phyloP scores from a whole-genome alignment of 352 stramenopile species.

The Globisporangium sylvaticum region DNA sequence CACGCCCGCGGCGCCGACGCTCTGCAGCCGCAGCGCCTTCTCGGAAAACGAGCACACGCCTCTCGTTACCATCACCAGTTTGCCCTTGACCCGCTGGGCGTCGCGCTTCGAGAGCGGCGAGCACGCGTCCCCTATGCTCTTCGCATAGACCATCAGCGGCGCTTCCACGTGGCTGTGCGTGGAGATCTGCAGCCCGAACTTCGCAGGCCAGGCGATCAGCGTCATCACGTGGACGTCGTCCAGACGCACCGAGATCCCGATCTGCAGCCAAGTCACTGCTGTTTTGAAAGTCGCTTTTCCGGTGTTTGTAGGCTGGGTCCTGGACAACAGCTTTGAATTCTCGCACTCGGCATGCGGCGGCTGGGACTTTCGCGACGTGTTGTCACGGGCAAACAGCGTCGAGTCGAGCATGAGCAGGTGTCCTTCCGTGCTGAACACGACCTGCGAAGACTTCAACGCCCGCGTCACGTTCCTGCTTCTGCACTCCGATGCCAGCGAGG shows the following conservation, averaged over 20 bases:
- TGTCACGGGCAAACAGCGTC: slow-evolving; percentile 40
- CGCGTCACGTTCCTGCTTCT: slow-evolving; percentile 15
- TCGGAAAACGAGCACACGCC: slow-evolving; percentile 75
- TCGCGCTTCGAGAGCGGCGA: slow-evolving; percentile 21
- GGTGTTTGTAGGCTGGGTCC: background rate
- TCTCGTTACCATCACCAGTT: slow-evolving; percentile 64
- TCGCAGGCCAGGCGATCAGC: slow-evolving; percentile 57
- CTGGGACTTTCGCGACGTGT: slow-evolving; percentile 1
- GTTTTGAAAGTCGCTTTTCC: background rate
- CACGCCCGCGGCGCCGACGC: slow-evolving; percentile 47
- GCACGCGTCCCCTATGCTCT: slow-evolving; percentile 50
- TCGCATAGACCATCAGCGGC: slow-evolving; percentile 39
- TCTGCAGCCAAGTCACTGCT: slow-evolving; percentile 20
- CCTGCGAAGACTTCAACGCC: slow-evolving; percentile 56
- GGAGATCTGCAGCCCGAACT: slow-evolving; percentile 55
- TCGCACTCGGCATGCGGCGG: slow-evolving; percentile 30
- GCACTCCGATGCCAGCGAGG: background rate
- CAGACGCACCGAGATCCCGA: slow-evolving; percentile 58
- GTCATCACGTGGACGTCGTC: slow-evolving; percentile 64
- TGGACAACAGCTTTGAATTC: slow-evolving; percentile 43
- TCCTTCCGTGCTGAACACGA: slow-evolving; percentile 83
- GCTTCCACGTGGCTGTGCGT: slow-evolving; percentile 45
- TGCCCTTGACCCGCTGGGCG: slow-evolving; percentile 29
- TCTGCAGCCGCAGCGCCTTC: slow-evolving; percentile 67
- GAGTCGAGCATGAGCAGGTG: slow-evolving; percentile 68